Evolutionary conservation across 2,329 filamentous ascomycete genomes (phyloP).

Genomic region (Talaromyces sp.): DNA sequence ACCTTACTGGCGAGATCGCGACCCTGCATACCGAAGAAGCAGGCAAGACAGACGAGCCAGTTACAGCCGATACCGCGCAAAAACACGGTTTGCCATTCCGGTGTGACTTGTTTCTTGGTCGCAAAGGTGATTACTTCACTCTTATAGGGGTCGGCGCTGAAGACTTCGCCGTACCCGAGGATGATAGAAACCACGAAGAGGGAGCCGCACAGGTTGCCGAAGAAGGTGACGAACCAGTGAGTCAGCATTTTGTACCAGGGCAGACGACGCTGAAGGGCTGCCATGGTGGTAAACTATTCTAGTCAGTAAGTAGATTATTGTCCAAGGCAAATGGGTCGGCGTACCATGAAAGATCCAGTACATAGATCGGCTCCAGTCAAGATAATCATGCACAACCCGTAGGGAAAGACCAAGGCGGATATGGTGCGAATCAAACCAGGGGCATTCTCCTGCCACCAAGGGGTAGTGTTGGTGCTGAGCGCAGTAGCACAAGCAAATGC

Average conservation of each 20-base stretch:
- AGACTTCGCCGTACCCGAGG: conserved; percentile 15
- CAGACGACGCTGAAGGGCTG: conserved; percentile 43
- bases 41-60: conserved; percentile 25
- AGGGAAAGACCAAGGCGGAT: conserved; percentile 47
- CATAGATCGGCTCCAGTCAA: conserved; percentile 50
- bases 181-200: conserved; percentile 18
- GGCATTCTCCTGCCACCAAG: conserved; percentile 51
- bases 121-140: conserved; percentile 16
- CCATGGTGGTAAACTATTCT: conserved; percentile 43
- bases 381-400: conserved; percentile 51
- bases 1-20: conserved; percentile 25
- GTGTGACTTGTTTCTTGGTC: conserved; percentile 19
- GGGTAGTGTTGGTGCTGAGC: conserved; percentile 45
- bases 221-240: conserved; percentile 18
- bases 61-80: conserved; percentile 28
- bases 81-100: conserved; percentile 23
- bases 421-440: conserved; percentile 48
- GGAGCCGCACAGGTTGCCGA: conserved; percentile 15
- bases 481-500: conserved; percentile 51
- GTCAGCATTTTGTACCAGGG: conserved; percentile 52
- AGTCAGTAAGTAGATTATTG: background rate
- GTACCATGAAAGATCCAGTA: conserved; percentile 47
- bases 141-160: conserved; percentile 14
- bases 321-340: background rate
- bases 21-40: conserved; percentile 21